Base-by-base conservation (phyloP, 345 rosid species). In the Populus nigra region DNA sequence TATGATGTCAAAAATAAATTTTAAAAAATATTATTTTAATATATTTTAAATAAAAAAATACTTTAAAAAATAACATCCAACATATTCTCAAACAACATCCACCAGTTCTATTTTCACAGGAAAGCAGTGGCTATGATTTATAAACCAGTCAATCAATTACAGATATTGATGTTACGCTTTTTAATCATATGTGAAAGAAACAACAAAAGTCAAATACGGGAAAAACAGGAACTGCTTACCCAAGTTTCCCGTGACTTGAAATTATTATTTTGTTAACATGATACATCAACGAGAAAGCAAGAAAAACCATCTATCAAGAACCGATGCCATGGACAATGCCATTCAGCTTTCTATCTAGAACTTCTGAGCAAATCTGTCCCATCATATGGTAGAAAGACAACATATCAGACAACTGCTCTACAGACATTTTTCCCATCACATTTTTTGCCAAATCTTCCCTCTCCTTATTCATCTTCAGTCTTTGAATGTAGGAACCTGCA, bases 331-430 rank as follows among this genome's bases (percentile, higher is more conserved):
- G 81, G 67, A 85, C 90, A 79, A 90, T 66, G 22, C 68, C 90
- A 61, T 84, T 84, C 22, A 89, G 83, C 86, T 88, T 92, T 53
- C 78, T 82, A 47, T 92, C 96, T 79, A 91, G 65, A 25, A 89
- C 92, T 36, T 94, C 93, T 18, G 91, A 88, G 84, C 97, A 94
- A 0, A 92, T 88, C 77, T 88, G 88, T 27, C 89, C 92, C 96
- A 94, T 92, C 92, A 87, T 88, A 59, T 75, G 84, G 84, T 94
- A 92, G 76, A 94, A 91, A 25, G 97, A 90, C 89, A 88, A 71
- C 45, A 89, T 88, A 84, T 94, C 97, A 9, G 94, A 91, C 18
- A 94, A 72, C 70, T 88, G 89, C 38, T 91, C 97, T 22, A 78
- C 84, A 18, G 91, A 85, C 97, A 91, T 91, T 73, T 92, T 92